A percentile compares a stretch with the other conserved stretches of the same genome.
Evolutionary conservation across 768 basidiomycete genomes (phyloP).

Genomic region (Lentinus brumalis): DNA sequence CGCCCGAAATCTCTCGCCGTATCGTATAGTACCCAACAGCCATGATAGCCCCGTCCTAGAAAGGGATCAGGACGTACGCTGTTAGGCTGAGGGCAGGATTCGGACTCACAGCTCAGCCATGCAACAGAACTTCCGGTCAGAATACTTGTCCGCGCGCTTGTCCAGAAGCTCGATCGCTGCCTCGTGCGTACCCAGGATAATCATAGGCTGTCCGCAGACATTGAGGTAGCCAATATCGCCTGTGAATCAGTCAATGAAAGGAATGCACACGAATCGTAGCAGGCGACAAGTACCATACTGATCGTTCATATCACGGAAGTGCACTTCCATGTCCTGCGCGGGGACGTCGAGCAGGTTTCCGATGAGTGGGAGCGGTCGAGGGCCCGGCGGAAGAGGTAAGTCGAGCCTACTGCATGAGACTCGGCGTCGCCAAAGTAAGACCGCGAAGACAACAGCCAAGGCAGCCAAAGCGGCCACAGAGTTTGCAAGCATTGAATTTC

Average conservation of each 20-base stretch:
- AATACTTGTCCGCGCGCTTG: constrained; percentile 67
- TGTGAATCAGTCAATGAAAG: constrained; percentile 21
- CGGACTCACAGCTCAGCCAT: background rate
- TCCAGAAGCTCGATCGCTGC: constrained; percentile 66
- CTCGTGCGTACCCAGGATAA: constrained; percentile 65
- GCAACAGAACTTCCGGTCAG: constrained; percentile 49
- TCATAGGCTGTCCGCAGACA: constrained; percentile 62
- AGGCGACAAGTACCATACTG: background rate
- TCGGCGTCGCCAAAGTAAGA: too few species aligned
- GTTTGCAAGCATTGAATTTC: too few species aligned
- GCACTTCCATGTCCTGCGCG: too few species aligned
- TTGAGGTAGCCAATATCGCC: constrained; percentile 68
- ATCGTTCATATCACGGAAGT: background rate
- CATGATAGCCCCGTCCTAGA: background rate
- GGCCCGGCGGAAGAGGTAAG: background rate
- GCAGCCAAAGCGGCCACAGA: too few species aligned
- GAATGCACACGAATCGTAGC: too few species aligned
- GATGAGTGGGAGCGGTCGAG: background rate
- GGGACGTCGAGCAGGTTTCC: background rate
- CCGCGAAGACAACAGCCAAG: too few species aligned
- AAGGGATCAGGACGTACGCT: background rate
- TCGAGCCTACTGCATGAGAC: too few species aligned
- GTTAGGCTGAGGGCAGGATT: too few species aligned
- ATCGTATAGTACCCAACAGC: background rate
- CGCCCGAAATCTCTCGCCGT: background rate